Conservation (phyloP, 2,329 filamentous ascomycete genomes). For the Fusarium subglutinans region DNA sequence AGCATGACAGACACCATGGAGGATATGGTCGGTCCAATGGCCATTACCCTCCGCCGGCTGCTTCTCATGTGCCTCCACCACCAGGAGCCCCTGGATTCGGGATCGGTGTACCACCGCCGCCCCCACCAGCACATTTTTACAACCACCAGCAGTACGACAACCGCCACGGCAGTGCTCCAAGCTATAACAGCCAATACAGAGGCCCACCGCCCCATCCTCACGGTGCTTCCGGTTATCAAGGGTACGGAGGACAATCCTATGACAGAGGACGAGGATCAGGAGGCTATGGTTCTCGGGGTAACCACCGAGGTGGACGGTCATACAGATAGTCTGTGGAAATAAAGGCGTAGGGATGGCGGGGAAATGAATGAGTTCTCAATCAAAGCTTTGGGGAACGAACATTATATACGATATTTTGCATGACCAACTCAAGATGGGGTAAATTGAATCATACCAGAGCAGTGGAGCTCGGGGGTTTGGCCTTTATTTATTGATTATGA, state of each 20-base stretch:
- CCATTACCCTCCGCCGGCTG: slow-evolving; percentile 17
- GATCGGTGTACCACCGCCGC: slow-evolving; percentile 47
- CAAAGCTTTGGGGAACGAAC: not conserved
- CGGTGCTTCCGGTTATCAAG: slow-evolving; percentile 30
- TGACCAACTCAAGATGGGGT: not conserved
- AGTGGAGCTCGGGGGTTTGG: not conserved
- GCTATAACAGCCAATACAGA: slow-evolving; percentile 30
- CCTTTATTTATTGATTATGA: not conserved
- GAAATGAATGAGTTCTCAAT: not conserved
- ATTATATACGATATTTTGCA: not conserved
- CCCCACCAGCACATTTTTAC: slow-evolving; percentile 40
- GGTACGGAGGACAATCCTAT: slow-evolving; percentile 29
- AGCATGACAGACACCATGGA: slow-evolving; percentile 34
- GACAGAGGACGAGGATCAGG: slow-evolving; percentile 31
- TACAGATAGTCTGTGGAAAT: slow-evolving; percentile 30
- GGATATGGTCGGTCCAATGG: slow-evolving; percentile 32
- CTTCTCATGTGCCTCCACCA: slow-evolving; percentile 42
- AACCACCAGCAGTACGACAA: slow-evolving; percentile 28
- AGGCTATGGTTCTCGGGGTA: slow-evolving; percentile 28
- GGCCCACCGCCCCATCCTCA: slow-evolving; percentile 28
- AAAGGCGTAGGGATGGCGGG: not conserved
- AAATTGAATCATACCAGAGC: not conserved
- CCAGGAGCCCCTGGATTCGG: slow-evolving; percentile 48
- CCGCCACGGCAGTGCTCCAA: slow-evolving; percentile 27
- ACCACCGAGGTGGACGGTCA: slow-evolving; percentile 34